Evolutionary conservation across 345 rosid species (phyloP).

Genomic region (Aquilaria yunnanensis): DNA sequence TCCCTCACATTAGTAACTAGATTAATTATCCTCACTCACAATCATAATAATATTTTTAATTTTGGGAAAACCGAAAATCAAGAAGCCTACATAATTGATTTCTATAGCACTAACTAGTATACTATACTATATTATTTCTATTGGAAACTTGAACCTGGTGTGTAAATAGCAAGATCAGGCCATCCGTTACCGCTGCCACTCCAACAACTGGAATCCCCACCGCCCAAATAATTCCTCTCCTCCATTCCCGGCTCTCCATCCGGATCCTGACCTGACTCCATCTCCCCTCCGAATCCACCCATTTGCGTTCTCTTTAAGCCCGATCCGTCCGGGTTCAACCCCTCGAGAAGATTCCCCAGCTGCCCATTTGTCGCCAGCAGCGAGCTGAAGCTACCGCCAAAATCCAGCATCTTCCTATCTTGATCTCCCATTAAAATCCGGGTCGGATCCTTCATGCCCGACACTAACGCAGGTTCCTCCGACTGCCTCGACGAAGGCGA

Average conservation of each 20-base stretch:
- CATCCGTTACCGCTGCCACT: slow-evolving; percentile 40
- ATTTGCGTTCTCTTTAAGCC: slow-evolving; percentile 27
- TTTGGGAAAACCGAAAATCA: too few relatives aligned
- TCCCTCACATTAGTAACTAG: too few relatives aligned
- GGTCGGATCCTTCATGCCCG: slow-evolving; percentile 26
- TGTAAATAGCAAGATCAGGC: slow-evolving; percentile 70
- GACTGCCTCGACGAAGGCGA: slow-evolving; percentile 2
- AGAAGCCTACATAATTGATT: too few relatives aligned
- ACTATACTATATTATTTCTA: slow-evolving; percentile 8
- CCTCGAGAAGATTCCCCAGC: slow-evolving; percentile 36
- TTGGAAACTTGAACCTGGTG: slow-evolving; percentile 46
- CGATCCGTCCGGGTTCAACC: slow-evolving; percentile 39
- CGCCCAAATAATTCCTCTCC: slow-evolving; percentile 20
- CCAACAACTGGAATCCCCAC: slow-evolving; percentile 34
- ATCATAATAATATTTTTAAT: too few relatives aligned
- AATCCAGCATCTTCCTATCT: slow-evolving; percentile 32
- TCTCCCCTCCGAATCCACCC: slow-evolving; percentile 25
- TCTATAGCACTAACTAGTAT: too few relatives aligned
- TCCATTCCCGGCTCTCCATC: slow-evolving; percentile 4
- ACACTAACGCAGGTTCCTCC: not conserved
- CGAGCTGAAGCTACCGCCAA: slow-evolving; percentile 55
- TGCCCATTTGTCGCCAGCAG: slow-evolving; percentile 41
- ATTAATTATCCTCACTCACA: too few relatives aligned
- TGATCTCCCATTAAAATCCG: slow-evolving; percentile 41
- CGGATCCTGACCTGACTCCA: slow-evolving; percentile 21